Conservation (phyloP, 495 filamentous ascomycete genomes). For the Aspergillus incahuasiensis region DNA sequence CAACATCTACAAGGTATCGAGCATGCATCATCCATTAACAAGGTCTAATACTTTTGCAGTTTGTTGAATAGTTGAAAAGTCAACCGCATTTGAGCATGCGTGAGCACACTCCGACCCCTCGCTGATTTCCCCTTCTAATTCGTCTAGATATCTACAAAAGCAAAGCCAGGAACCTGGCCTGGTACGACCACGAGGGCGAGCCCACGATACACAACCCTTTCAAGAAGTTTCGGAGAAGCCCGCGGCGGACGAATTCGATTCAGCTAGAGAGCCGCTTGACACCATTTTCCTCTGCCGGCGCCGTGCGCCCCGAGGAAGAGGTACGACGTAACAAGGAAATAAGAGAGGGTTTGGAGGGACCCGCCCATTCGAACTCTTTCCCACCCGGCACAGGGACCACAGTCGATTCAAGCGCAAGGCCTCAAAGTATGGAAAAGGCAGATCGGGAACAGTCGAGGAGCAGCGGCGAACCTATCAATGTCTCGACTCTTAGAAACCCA, state of each 20-base stretch:
- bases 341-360: slow-evolving; percentile 23
- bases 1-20: no score
- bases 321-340: slow-evolving; percentile 25
- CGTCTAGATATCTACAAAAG: slow-evolving; percentile 42
- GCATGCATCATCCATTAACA: neutral
- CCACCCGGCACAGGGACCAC: slow-evolving; percentile 24
- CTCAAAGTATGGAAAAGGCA: slow-evolving; percentile 12
- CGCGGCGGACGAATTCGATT: slow-evolving; percentile 29
- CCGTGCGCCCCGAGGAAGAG: slow-evolving; percentile 27
- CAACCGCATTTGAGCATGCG: slow-evolving; percentile 1
- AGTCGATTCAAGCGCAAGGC: slow-evolving; percentile 13
- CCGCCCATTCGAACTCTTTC: slow-evolving; percentile 27
- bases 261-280: slow-evolving; percentile 27
- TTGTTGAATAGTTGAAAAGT: neutral
- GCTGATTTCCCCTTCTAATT: neutral
- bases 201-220: slow-evolving; percentile 46
- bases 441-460: slow-evolving; percentile 25
- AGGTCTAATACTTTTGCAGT: neutral
- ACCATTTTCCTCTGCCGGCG: slow-evolving; percentile 20
- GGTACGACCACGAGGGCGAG: slow-evolving; percentile 45
- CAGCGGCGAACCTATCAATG: slow-evolving; percentile 38
- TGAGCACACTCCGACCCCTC: neutral
- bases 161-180: slow-evolving; percentile 40
- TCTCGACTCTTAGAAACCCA: slow-evolving; percentile 12
- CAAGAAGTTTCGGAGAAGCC: slow-evolving; percentile 35